Evolutionary conservation across 176 grass and related monocot genomes (phyloP).

Genomic region (Otatea glauca): DNA sequence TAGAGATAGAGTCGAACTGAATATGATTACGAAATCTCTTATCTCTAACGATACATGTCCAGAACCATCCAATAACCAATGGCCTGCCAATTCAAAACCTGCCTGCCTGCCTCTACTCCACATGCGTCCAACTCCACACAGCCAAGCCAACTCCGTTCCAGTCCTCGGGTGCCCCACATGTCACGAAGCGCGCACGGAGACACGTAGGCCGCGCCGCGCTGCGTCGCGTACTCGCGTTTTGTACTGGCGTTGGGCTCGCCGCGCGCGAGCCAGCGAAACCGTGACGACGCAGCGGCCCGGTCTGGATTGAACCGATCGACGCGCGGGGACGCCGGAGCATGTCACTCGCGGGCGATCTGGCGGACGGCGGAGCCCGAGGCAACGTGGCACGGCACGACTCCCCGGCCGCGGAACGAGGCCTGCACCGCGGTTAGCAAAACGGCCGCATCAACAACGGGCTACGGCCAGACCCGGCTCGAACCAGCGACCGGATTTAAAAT

Average conservation of each 20-base stretch:
- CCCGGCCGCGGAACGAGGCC: slow-evolving; percentile 30
- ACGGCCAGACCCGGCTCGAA: not conserved
- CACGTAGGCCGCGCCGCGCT: not conserved
- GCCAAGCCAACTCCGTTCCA: not conserved
- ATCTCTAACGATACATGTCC: no score
- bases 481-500: slow-evolving; percentile 25
- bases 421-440: slow-evolving; percentile 38
- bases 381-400: not conserved
- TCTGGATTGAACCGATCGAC: not conserved
- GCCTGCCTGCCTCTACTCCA: not conserved
- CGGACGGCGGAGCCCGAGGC: not conserved
- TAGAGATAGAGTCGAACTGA: no score
- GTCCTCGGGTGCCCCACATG: slow-evolving; percentile 13
- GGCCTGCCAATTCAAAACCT: slow-evolving; percentile 46
- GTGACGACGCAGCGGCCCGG: slow-evolving; percentile 35
- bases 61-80: not conserved
- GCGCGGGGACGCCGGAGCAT: not conserved
- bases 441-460: slow-evolving; percentile 37
- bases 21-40: no score
- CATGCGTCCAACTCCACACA: not conserved
- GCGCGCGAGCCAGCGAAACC: not conserved
- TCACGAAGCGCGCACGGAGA: not conserved
- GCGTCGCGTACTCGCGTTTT: slow-evolving; percentile 21
- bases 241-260: slow-evolving; percentile 30
- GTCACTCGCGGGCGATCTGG: not conserved